A percentile compares a stretch with the other conserved stretches of the same genome.
Evolutionary conservation across 2,329 filamentous ascomycete genomes (phyloP).

Genomic region (Polytolypa hystricis): DNA sequence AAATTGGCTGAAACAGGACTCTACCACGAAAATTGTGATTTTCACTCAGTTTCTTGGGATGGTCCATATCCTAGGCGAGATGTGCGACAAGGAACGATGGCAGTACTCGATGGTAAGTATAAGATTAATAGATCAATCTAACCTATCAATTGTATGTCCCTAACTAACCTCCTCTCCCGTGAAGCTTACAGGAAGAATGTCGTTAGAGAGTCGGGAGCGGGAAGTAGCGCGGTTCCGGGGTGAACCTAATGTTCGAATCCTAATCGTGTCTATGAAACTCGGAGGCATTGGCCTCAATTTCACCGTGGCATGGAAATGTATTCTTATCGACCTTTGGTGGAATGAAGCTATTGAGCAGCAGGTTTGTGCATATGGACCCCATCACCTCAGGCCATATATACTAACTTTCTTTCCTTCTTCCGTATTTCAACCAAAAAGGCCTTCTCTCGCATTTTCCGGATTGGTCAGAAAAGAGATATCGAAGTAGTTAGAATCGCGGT

Average conservation of each 20-base stretch:
- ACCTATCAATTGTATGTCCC: too few relatives aligned
- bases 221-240: constrained; percentile 38
- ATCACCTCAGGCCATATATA: constrained; percentile 3
- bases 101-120: constrained; percentile 27
- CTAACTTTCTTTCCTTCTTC: background rate
- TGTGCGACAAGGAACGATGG: constrained; percentile 44
- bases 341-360: constrained; percentile 53
- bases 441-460: constrained; percentile 51
- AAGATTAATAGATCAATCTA: too few relatives aligned
- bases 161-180: too few relatives aligned
- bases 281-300: constrained; percentile 51
- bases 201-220: constrained; percentile 32
- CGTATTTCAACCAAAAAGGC: constrained; percentile 21
- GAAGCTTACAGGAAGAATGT: constrained; percentile 41
- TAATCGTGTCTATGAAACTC: constrained; percentile 46
- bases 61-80: constrained; percentile 38
- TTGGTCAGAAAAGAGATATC: constrained; percentile 52
- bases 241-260: constrained; percentile 30
- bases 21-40: constrained; percentile 45
- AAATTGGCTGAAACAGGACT: constrained; percentile 33
- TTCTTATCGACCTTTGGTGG: constrained; percentile 50
- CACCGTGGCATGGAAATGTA: constrained; percentile 48
- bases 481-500: constrained; percentile 49
- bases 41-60: constrained; percentile 50
- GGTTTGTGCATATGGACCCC: constrained; percentile 20